Conservation (phyloP, 169 alveolate genomes). For the Amoebophrya sp. region DNA sequence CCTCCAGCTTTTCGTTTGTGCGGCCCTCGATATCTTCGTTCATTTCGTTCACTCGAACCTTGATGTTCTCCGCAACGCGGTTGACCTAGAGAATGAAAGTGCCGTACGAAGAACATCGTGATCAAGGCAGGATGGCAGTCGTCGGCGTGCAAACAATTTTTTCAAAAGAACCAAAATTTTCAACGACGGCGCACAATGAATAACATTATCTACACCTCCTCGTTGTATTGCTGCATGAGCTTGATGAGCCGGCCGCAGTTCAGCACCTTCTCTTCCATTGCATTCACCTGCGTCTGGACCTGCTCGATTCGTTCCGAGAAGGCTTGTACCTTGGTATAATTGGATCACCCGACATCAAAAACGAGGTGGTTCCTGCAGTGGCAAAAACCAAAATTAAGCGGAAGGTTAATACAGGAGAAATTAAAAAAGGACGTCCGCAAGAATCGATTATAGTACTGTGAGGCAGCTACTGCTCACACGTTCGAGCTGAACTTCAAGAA, state of each 20-base stretch:
- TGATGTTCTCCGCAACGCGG: not conserved
- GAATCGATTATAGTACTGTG: too few species aligned
- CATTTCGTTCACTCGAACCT: not conserved
- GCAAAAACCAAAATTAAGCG: too few species aligned
- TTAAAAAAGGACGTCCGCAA: too few species aligned
- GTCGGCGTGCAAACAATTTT: too few species aligned
- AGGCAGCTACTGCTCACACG: not conserved
- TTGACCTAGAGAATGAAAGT: too few species aligned
- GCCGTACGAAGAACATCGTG: too few species aligned
- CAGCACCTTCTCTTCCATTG: not conserved
- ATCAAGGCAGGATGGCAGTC: too few species aligned
- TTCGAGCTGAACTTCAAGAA: slow-evolving; percentile 3
- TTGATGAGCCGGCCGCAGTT: not conserved
- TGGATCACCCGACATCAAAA: too few species aligned
- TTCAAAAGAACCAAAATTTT: too few species aligned
- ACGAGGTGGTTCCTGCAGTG: too few species aligned
- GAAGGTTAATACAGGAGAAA: too few species aligned
- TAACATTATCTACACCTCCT: not conserved
- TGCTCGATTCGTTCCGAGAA: not conserved
- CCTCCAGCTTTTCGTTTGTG: not conserved
- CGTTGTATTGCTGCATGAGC: not conserved
- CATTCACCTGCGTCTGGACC: not conserved
- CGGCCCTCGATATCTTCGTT: not conserved
- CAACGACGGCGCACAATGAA: too few species aligned
- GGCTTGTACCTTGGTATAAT: not conserved